Evolutionary conservation across 1,284 basidiomycete species (phyloP).

Genomic region (Ustilago vetiveriae): DNA sequence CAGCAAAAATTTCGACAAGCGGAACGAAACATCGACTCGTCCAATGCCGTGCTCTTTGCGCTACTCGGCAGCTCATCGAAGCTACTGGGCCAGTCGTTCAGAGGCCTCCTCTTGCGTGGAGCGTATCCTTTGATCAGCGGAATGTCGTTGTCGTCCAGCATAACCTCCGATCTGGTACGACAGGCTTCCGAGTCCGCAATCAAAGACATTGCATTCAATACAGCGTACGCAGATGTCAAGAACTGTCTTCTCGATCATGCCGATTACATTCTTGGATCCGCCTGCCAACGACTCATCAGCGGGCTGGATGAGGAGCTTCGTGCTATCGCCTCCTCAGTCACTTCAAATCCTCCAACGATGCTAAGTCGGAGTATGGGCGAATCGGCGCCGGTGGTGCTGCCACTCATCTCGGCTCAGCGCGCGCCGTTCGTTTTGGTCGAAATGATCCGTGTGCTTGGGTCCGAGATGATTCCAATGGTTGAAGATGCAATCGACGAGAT

Average conservation of each 20-base stretch:
- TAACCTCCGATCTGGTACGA: constrained; percentile 18
- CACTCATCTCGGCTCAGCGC: constrained; percentile 53
- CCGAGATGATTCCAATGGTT: constrained; percentile 58
- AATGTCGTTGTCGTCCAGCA: constrained; percentile 21
- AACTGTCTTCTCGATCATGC: constrained; percentile 60
- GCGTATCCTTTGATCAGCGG: constrained; percentile 60
- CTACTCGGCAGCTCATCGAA: constrained; percentile 40
- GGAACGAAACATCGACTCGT: constrained; percentile 3
- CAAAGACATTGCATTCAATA: constrained; percentile 44
- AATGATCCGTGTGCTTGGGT: constrained; percentile 60
- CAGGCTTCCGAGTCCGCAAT: constrained; percentile 32
- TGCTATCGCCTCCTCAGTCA: constrained; percentile 2
- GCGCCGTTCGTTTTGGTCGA: constrained; percentile 65
- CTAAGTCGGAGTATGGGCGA: neutral
- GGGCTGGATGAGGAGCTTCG: constrained; percentile 45
- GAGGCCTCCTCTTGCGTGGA: constrained; percentile 41
- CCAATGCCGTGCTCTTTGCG: constrained; percentile 43
- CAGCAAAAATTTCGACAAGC: constrained; percentile 19
- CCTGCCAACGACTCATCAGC: constrained; percentile 55
- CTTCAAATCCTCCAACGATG: too few species aligned
- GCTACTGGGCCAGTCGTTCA: constrained; percentile 57
- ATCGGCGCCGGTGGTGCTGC: constrained; percentile 11
- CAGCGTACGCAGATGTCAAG: constrained; percentile 53
- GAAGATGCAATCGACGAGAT: constrained; percentile 66
- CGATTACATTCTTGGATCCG: constrained; percentile 62